Evolutionary conservation across 2,329 filamentous ascomycete genomes (phyloP).

Genomic region (Alternaria arbusti): DNA sequence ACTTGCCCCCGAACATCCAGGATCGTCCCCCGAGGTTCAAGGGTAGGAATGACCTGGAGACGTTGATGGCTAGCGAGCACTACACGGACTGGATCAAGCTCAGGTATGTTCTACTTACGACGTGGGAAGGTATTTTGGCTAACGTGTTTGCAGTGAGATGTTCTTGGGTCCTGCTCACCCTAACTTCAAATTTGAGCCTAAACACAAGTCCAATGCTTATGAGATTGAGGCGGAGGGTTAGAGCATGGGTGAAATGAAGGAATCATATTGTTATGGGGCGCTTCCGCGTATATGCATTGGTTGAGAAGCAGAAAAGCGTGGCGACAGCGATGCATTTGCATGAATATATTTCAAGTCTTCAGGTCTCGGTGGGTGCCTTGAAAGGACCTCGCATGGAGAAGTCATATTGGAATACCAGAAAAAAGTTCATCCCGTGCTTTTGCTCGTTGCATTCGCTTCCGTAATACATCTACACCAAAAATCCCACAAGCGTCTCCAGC

Average conservation of each 20-base stretch:
- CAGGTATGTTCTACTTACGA: constrained; percentile 64
- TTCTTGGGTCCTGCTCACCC: constrained; percentile 90
- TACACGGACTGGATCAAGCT: constrained; percentile 99
- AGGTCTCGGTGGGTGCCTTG: neutral
- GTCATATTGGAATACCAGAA: neutral
- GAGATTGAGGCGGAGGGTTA: constrained; percentile 67
- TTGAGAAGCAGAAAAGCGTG: neutral
- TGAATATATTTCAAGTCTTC: neutral
- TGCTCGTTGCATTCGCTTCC: neutral
- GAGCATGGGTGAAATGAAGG: neutral
- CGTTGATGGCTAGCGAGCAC: constrained; percentile 86
- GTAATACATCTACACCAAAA: constrained; percentile 26
- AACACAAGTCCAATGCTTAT: constrained; percentile 95
- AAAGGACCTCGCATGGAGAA: neutral
- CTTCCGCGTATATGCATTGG: neutral
- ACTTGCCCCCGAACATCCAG: constrained; percentile 85
- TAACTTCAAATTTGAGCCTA: constrained; percentile 92
- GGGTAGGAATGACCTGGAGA: constrained; percentile 90
- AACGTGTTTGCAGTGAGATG: constrained; percentile 75
- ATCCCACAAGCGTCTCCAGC: constrained; percentile 62
- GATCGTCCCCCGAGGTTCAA: constrained; percentile 85
- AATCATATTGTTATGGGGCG: neutral
- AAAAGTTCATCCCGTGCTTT: neutral
- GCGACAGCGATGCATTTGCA: neutral
- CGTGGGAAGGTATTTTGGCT: constrained; percentile 6